Percentiles rank a stretch among this genome's conserved stretches.
Conservation (phyloP, 768 basidiomycete species). For the Tephrocybe sp. region DNA sequence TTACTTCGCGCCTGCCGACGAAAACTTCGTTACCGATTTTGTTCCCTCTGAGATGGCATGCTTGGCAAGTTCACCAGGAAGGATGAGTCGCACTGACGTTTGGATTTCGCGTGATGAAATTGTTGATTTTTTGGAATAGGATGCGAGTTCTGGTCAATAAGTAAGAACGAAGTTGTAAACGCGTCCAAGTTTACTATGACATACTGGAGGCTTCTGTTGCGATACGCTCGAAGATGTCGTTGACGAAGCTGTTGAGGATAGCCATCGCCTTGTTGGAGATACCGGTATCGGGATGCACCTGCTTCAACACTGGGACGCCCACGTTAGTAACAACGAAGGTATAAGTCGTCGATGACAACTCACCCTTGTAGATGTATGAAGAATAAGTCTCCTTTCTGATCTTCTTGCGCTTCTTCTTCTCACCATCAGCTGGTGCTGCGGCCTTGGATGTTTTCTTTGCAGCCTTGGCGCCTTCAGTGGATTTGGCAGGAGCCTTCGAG, state of each 20-base stretch:
- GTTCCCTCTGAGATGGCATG: conserved; percentile 94
- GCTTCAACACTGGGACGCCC: conserved; percentile 76
- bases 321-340: not conserved
- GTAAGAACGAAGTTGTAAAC: conserved; percentile 5
- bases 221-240: conserved; percentile 94
- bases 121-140: conserved; percentile 98
- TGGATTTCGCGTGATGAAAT: conserved; percentile 99
- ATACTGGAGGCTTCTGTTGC: conserved; percentile 86
- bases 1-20: conserved; percentile 71
- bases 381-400: conserved; percentile 90
- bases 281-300: conserved; percentile 98
- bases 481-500: conserved; percentile 75
- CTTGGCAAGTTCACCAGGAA: conserved; percentile 94
- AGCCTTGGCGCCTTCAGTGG: conserved; percentile 62
- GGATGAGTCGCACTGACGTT: conserved; percentile 94
- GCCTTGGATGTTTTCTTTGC: conserved; percentile 80
- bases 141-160: conserved; percentile 74
- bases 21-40: conserved; percentile 90
- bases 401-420: conserved; percentile 90
- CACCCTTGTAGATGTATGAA: conserved; percentile 90
- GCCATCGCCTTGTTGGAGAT: conserved; percentile 99
- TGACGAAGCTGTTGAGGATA: conserved; percentile 94
- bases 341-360: not conserved
- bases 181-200: conserved; percentile 25
- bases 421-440: conserved; percentile 62